Conservation (phyloP, 2,329 filamentous ascomycete genomes). For the Fragosphaeria purpurea region DNA sequence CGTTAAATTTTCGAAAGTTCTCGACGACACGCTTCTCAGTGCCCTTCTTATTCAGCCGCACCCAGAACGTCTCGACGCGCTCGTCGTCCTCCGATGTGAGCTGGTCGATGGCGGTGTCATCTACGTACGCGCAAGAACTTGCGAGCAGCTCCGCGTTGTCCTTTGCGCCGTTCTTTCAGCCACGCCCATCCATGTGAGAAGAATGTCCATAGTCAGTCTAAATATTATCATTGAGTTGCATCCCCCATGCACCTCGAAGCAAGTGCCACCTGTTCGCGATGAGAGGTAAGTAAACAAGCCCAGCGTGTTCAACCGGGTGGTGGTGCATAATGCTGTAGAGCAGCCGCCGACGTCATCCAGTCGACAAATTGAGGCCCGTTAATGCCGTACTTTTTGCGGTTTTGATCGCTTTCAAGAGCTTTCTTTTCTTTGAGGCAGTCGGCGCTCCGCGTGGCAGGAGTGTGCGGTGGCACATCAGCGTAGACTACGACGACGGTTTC, state of each 20-base stretch:
- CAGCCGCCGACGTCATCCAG: slow-evolving; percentile 32
- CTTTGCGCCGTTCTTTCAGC: slow-evolving; percentile 14
- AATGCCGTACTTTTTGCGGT: slow-evolving; percentile 19
- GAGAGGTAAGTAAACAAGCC: slow-evolving; percentile 32
- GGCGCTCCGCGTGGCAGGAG: slow-evolving; percentile 11
- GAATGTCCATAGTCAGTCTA: slow-evolving; percentile 28
- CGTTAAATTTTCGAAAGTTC: slow-evolving; percentile 5
- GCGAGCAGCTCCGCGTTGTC: slow-evolving; percentile 6
- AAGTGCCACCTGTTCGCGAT: slow-evolving; percentile 29
- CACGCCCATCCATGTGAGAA: slow-evolving; percentile 35
- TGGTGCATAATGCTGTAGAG: slow-evolving; percentile 31
- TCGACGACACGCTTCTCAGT: not conserved
- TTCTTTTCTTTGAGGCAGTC: slow-evolving; percentile 22
- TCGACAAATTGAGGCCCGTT: slow-evolving; percentile 29
- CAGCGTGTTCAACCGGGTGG: slow-evolving; percentile 11
- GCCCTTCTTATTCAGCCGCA: not conserved
- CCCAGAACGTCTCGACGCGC: slow-evolving; percentile 6
- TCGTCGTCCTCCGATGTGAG: slow-evolving; percentile 11
- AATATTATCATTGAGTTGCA: slow-evolving; percentile 24
- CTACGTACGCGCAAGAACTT: slow-evolving; percentile 10
- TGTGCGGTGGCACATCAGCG: slow-evolving; percentile 24
- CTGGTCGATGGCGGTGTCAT: slow-evolving; percentile 10
- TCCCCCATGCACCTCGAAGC: slow-evolving; percentile 21
- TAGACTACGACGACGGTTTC: slow-evolving; percentile 41
- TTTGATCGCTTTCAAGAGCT: slow-evolving; percentile 7